Evolutionary conservation across 345 rosid species (phyloP).

Genomic region (Camelina sativa): DNA sequence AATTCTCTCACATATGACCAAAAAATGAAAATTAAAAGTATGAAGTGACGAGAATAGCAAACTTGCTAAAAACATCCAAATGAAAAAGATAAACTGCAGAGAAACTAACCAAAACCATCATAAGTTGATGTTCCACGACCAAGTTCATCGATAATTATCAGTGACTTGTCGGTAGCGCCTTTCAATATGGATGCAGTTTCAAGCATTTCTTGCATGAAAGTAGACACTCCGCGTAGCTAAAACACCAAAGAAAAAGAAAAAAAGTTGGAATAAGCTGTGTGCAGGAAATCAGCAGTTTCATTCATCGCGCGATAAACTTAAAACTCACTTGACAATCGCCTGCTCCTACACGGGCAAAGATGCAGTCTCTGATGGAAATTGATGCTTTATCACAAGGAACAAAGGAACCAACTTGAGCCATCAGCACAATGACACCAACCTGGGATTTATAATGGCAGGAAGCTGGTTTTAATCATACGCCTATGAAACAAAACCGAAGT

Average conservation of each 20-base stretch:
- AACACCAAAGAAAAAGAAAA: constrained; percentile 14
- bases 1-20: not conserved
- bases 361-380: constrained; percentile 92
- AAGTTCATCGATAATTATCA: constrained; percentile 95
- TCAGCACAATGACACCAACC: constrained; percentile 91
- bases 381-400: constrained; percentile 94
- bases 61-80: not conserved
- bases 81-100: not conserved
- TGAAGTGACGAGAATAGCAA: not conserved
- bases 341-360: constrained; percentile 98
- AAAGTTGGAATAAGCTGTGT: not conserved
- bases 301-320: not conserved
- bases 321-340: constrained; percentile 97
- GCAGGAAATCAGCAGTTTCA: constrained; percentile 16
- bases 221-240: constrained; percentile 93
- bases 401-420: constrained; percentile 99
- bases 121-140: constrained; percentile 99
- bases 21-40: not conserved
- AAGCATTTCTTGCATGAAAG: constrained; percentile 99
- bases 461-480: not conserved
- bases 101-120: constrained; percentile 92
- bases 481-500: constrained; percentile 5
- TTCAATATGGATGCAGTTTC: constrained; percentile 95
- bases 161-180: constrained; percentile 87
- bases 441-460: constrained; percentile 40